Percentiles rank a stretch among this genome's conserved stretches.
Evolutionary conservation across 169 alveolate species (phyloP).

Genomic region (Perkinsus chesapeaki): DNA sequence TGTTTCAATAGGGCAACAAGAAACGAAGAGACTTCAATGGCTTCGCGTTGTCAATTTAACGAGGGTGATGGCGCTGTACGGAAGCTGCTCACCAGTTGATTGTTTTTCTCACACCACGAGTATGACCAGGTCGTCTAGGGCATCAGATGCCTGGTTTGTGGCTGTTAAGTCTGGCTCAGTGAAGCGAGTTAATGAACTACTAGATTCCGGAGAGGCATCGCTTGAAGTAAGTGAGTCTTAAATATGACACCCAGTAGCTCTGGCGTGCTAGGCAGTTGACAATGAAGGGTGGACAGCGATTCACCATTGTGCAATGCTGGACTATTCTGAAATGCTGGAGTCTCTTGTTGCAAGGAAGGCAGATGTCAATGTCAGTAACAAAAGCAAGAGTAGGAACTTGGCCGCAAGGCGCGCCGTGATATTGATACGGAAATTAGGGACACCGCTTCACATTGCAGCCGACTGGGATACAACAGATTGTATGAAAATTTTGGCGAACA

Average conservation of each 20-base stretch:
- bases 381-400: background rate
- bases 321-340: background rate
- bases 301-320: background rate
- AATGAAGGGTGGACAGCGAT: background rate
- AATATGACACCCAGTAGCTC: background rate
- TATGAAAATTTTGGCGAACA: background rate
- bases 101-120: background rate
- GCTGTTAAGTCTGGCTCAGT: background rate
- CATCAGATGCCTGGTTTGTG: background rate
- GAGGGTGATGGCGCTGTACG: background rate
- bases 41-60: background rate
- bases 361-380: background rate
- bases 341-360: background rate
- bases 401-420: background rate
- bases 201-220: background rate
- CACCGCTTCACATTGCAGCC: background rate
- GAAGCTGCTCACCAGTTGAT: background rate
- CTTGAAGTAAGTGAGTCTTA: background rate
- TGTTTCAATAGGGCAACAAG: background rate
- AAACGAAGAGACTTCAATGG: background rate
- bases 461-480: background rate
- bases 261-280: background rate
- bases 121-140: background rate
- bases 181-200: background rate
- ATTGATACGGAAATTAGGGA: background rate